phyloP scores from a whole-genome alignment of 2,329 filamentous ascomycete species.

The Zarea fungicola region DNA sequence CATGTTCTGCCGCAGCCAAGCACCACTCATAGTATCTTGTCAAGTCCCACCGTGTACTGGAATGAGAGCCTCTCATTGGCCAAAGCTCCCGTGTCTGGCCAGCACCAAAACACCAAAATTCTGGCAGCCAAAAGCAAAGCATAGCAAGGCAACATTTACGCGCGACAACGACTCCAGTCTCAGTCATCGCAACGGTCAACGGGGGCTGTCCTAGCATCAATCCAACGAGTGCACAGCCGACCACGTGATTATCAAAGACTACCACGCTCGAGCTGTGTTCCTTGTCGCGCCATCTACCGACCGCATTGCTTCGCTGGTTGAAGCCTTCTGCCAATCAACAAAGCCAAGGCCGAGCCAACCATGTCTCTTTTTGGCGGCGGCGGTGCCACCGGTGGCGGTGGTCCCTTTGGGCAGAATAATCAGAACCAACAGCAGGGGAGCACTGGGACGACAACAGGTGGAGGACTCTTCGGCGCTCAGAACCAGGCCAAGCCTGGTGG shows the following conservation, averaged over 20 bases:
- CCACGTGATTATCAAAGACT: background rate
- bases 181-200: background rate
- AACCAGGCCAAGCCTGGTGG: slow-evolving; percentile 9
- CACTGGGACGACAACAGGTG: slow-evolving; percentile 6
- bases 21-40: no score
- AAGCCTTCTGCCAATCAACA: slow-evolving; percentile 12
- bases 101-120: slow-evolving; percentile 14
- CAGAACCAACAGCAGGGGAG: slow-evolving; percentile 16
- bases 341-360: background rate
- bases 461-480: slow-evolving; percentile 16
- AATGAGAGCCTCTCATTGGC: slow-evolving; percentile 12
- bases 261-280: background rate
- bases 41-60: no score
- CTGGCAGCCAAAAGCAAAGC: slow-evolving; percentile 10
- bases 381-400: slow-evolving; percentile 15
- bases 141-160: slow-evolving; percentile 13
- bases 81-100: slow-evolving; percentile 9
- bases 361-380: slow-evolving; percentile 17
- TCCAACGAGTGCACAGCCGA: background rate
- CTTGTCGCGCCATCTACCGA: slow-evolving; percentile 8
- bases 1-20: no score
- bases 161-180: slow-evolving; percentile 5
- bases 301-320: slow-evolving; percentile 33
- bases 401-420: slow-evolving; percentile 20
- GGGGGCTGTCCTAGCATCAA: background rate